Percentiles rank a stretch among this genome's conserved stretches.
Evolutionary conservation across 1,284 basidiomycete species (phyloP).

Genomic region (Ceratobasidium sp.): DNA sequence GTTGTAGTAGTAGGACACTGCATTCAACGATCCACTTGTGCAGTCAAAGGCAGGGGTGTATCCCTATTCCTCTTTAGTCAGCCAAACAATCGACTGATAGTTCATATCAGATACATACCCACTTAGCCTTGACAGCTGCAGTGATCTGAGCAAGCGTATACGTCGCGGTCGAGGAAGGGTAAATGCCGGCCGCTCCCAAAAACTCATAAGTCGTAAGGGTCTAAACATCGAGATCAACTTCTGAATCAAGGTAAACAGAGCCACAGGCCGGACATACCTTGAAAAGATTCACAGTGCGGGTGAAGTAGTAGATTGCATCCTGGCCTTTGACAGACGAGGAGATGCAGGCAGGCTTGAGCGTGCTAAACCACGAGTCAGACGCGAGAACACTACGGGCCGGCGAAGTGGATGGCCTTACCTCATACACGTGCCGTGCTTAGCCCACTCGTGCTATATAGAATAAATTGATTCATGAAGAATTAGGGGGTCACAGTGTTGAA

Average conservation of each 20-base stretch:
- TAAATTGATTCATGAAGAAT: background rate
- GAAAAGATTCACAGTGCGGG: conserved; percentile 74
- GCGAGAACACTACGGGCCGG: conserved; percentile 31
- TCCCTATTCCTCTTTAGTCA: conserved; percentile 54
- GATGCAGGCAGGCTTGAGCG: conserved; percentile 61
- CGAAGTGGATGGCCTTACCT: conserved; percentile 58
- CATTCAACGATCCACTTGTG: conserved; percentile 62
- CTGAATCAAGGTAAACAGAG: background rate
- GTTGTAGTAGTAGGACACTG: conserved; percentile 77
- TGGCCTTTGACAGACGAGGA: conserved; percentile 37
- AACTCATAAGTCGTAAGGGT: conserved; percentile 78
- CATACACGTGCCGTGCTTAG: conserved; percentile 78
- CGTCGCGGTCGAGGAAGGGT: conserved; percentile 69
- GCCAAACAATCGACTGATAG: conserved; percentile 39
- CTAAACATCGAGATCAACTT: conserved; percentile 54
- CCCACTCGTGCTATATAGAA: conserved; percentile 19
- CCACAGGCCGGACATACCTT: conserved; percentile 59
- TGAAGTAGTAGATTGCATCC: conserved; percentile 68
- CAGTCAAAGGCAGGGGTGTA: conserved; percentile 73
- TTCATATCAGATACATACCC: conserved; percentile 59
- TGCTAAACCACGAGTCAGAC: conserved; percentile 60
- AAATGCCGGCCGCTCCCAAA: conserved; percentile 78
- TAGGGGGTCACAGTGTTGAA: background rate
- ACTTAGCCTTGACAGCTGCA: conserved; percentile 68
- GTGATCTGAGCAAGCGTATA: conserved; percentile 69